Evolutionary conservation across 2,329 filamentous ascomycete genomes (phyloP).

Genomic region (Stagonosporopsis chrysanthemi): DNA sequence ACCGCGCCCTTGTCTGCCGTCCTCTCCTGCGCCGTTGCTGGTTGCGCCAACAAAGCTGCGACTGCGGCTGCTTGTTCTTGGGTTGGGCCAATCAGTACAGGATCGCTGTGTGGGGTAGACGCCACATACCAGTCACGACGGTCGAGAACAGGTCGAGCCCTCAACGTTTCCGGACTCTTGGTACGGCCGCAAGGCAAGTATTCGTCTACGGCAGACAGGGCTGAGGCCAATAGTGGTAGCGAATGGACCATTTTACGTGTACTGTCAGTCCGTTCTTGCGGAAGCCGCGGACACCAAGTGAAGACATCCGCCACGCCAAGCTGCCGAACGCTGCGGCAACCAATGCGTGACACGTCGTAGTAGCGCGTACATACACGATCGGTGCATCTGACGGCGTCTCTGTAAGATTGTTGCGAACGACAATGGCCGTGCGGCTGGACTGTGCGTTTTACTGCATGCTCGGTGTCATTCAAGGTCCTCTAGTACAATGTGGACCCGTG

Average conservation of each 20-base stretch:
- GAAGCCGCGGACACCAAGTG: neutral
- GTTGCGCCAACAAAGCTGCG: slow-evolving; percentile 18
- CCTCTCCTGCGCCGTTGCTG: slow-evolving; percentile 11
- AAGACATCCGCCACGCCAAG: slow-evolving; percentile 1
- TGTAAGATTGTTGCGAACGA: slow-evolving; percentile 1
- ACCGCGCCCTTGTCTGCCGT: slow-evolving; percentile 19
- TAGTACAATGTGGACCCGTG: neutral
- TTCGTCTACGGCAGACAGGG: neutral
- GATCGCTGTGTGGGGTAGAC: slow-evolving; percentile 10
- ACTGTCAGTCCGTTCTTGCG: neutral
- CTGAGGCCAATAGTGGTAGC: neutral
- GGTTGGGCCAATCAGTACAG: slow-evolving; percentile 5
- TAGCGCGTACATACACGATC: neutral
- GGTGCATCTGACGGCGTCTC: slow-evolving; percentile 4
- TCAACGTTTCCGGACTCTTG: neutral
- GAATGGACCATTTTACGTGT: neutral
- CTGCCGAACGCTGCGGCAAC: slow-evolving; percentile 5
- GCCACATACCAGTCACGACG: slow-evolving; percentile 12
- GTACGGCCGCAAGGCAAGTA: neutral
- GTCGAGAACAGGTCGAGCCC: slow-evolving; percentile 16
- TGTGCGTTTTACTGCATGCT: neutral
- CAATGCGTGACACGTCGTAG: slow-evolving; percentile 5
- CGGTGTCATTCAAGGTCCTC: neutral
- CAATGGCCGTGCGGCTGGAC: neutral
- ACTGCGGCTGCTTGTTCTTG: slow-evolving; percentile 13